These are phyloP conservation scores for Dictyostelium purpureum DNA, from an alignment of 78 protist genomes.

Conservation along the genomic window DNA sequence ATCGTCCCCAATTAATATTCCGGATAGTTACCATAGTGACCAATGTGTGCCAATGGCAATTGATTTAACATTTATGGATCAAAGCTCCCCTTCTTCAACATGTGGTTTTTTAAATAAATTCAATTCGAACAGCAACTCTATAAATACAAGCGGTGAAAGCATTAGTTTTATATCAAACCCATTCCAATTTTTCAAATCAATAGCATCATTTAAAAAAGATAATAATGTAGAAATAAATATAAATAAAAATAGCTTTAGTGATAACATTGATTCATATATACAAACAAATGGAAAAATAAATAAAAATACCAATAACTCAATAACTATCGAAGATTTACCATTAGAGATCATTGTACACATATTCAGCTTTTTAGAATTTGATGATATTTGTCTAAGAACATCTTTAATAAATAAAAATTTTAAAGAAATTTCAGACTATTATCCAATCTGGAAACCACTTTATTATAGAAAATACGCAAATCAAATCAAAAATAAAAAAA, in stretches of 20 bases:
- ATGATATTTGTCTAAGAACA: background rate
- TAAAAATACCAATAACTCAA: background rate
- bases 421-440: constrained; percentile 2
- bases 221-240: background rate
- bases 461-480: background rate
- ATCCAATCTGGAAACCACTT: constrained; percentile 19
- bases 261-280: too few species aligned
- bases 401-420: constrained; percentile 21
- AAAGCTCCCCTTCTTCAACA: background rate
- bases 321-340: constrained; percentile 11
- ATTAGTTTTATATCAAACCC: background rate
- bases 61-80: background rate
- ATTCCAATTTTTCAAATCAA: background rate
- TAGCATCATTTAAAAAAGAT: background rate
- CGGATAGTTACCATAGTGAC: background rate
- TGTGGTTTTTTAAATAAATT: too few species aligned
- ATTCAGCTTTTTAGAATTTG: constrained; percentile 1
- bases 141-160: background rate
- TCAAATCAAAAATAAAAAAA: background rate
- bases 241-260: background rate
- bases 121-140: background rate
- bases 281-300: background rate
- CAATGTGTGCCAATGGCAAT: background rate
- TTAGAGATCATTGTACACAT: constrained; percentile 28
- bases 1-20: background rate